Percentiles rank a stretch among this genome's conserved stretches.
These are phyloP conservation scores for Aureococcus anophagefferens DNA, from an alignment of 108 stramenopile species.

Conservation along the genomic window DNA sequence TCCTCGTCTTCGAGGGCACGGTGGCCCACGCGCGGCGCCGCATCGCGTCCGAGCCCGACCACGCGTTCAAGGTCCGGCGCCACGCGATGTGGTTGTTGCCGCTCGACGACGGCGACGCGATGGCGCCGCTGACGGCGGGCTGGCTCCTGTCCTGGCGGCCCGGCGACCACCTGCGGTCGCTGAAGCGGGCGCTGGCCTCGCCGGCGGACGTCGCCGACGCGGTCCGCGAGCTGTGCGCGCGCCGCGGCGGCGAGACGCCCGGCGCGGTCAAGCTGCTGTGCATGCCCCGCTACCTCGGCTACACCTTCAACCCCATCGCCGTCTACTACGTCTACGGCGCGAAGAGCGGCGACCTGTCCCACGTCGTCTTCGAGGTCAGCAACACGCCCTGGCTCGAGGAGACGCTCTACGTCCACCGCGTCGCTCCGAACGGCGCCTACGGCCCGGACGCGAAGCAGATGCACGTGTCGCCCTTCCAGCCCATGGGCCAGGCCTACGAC, in stretches of 20 bases:
- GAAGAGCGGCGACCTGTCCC: neutral
- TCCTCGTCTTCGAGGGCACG: neutral
- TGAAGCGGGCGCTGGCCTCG: neutral
- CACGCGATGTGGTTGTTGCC: neutral
- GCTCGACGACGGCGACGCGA: neutral
- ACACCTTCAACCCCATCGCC: constrained; percentile 10
- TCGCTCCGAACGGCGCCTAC: neutral
- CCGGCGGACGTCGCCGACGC: neutral
- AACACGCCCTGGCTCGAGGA: constrained; percentile 11
- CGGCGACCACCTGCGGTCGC: neutral
- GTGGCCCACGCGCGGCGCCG: neutral
- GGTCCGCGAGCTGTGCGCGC: neutral
- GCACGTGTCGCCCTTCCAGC: constrained; percentile 2
- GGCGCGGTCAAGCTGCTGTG: constrained; percentile 1
- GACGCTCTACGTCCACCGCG: neutral
- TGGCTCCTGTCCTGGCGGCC: neutral
- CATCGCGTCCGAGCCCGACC: neutral
- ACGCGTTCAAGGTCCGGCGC: neutral
- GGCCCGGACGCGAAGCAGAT: neutral
- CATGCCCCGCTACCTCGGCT: constrained; percentile 8
- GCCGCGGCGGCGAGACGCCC: neutral
- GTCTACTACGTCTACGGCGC: constrained; percentile 1
- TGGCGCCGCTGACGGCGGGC: neutral
- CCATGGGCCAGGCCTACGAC: neutral
- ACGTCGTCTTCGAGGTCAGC: constrained; percentile 11